phyloP scores from a whole-genome alignment of 768 basidiomycete species.

The Russula ochroleuca region DNA sequence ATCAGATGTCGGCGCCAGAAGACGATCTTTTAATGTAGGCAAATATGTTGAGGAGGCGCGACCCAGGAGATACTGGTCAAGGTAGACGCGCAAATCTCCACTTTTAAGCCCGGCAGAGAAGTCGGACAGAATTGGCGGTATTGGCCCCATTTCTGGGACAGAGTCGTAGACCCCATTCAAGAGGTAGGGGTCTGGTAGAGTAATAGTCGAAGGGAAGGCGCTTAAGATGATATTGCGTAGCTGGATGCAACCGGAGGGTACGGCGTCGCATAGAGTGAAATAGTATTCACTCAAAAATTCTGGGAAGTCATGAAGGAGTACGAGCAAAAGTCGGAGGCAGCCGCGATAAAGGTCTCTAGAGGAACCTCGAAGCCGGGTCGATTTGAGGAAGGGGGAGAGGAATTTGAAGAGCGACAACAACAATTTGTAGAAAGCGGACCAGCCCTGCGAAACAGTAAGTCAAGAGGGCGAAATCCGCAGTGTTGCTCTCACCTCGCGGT shows the following conservation, averaged over 20 bases:
- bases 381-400: conserved; percentile 83
- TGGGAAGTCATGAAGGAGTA: conserved; percentile 97
- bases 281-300: conserved; percentile 97
- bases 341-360: conserved; percentile 88
- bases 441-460: conserved; percentile 51
- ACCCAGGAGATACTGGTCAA: conserved; percentile 83
- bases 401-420: conserved; percentile 94
- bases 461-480: background rate
- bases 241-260: conserved; percentile 91
- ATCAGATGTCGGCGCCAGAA: conserved; percentile 48
- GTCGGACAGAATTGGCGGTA: conserved; percentile 88
- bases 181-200: conserved; percentile 84
- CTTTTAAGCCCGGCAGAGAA: conserved; percentile 78
- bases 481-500: conserved; percentile 62
- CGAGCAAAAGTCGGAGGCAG: conserved; percentile 82
- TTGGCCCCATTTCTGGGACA: conserved; percentile 85
- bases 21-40: conserved; percentile 71
- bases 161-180: conserved; percentile 68
- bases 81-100: conserved; percentile 68
- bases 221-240: conserved; percentile 94
- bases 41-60: conserved; percentile 69
- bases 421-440: conserved; percentile 94
- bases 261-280: conserved; percentile 90
- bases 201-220: conserved; percentile 80
- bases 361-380: conserved; percentile 72